These are phyloP conservation scores for Geotrichum cucujoidarum DNA, from an alignment of 1,139 yeast species.

Conservation along the genomic window DNA sequence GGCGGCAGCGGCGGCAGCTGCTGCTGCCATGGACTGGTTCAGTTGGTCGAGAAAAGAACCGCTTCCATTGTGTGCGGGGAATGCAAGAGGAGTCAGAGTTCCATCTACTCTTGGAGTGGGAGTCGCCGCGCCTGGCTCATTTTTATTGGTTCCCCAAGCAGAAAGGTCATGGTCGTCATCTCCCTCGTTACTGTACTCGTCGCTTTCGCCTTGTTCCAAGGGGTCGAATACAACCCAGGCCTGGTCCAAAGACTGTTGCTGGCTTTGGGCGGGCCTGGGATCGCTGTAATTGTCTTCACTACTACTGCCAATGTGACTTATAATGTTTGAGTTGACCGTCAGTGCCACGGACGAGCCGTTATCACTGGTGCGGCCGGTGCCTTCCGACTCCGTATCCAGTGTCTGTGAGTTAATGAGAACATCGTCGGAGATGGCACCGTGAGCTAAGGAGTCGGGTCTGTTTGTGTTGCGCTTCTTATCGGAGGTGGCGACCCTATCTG, in stretches of 20 bases:
- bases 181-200: not conserved
- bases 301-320: conserved; percentile 5
- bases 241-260: conserved; percentile 13
- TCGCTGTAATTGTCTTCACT: not conserved
- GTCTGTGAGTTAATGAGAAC: conserved; percentile 14
- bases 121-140: conserved; percentile 29
- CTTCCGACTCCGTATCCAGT: conserved; percentile 1
- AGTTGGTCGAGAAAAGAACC: conserved; percentile 31
- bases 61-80: conserved; percentile 37
- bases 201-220: conserved; percentile 2
- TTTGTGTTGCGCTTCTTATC: not conserved
- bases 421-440: not conserved
- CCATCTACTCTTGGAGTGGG: conserved; percentile 22
- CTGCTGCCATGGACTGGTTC: conserved; percentile 10
- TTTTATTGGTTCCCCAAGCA: conserved; percentile 21
- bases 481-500: not conserved
- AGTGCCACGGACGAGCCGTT: not conserved
- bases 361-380: not conserved
- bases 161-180: conserved; percentile 4
- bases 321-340: conserved; percentile 1
- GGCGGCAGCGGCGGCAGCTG: conserved; percentile 14
- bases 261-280: not conserved
- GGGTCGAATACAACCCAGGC: conserved; percentile 15
- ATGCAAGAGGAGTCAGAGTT: conserved; percentile 31
- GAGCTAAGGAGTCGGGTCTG: not conserved